Percentiles rank a stretch among this genome's conserved stretches.
phyloP scores from a whole-genome alignment of 495 filamentous ascomycete genomes.

The Hapsidospora chrysogenum region DNA sequence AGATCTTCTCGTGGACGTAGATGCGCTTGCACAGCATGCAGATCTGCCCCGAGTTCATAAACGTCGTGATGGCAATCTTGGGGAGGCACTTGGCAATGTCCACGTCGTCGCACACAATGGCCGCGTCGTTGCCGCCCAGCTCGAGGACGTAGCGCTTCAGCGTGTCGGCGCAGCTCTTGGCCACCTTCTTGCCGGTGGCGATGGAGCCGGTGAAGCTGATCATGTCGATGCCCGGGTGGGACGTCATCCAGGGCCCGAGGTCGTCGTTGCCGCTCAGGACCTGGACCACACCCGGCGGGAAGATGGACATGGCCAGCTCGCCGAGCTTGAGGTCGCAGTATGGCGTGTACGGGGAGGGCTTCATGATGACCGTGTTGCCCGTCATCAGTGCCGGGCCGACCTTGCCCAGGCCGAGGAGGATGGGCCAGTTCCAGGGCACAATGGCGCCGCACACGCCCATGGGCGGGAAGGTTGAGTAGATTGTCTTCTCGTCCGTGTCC shows the following conservation, averaged over 20 bases:
- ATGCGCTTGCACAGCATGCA: constrained; percentile 41
- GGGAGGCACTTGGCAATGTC: constrained; percentile 43
- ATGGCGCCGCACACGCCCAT: constrained; percentile 38
- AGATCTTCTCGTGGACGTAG: constrained; percentile 53
- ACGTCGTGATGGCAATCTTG: constrained; percentile 28
- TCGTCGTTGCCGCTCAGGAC: constrained; percentile 48
- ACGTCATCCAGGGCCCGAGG: constrained; percentile 39
- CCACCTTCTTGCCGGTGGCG: constrained; percentile 45
- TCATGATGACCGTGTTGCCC: constrained; percentile 47
- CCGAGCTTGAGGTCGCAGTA: constrained; percentile 48
- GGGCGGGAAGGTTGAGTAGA: constrained; percentile 32
- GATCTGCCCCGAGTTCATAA: constrained; percentile 44
- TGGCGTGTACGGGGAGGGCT: constrained; percentile 48
- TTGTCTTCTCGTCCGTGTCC: constrained; percentile 28
- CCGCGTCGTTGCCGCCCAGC: constrained; percentile 52
- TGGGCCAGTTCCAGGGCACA: constrained; percentile 50
- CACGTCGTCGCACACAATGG: constrained; percentile 47
- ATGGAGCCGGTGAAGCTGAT: constrained; percentile 55
- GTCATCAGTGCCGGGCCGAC: constrained; percentile 38
- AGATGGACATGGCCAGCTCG: constrained; percentile 40
- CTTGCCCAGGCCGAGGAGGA: constrained; percentile 37
- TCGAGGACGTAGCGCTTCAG: constrained; percentile 37
- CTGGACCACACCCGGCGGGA: constrained; percentile 52
- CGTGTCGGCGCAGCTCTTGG: constrained; percentile 40
- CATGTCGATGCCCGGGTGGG: constrained; percentile 46